Base-by-base conservation (phyloP, 495 filamentous ascomycete species). In the Neurospora tetrasperma region DNA sequence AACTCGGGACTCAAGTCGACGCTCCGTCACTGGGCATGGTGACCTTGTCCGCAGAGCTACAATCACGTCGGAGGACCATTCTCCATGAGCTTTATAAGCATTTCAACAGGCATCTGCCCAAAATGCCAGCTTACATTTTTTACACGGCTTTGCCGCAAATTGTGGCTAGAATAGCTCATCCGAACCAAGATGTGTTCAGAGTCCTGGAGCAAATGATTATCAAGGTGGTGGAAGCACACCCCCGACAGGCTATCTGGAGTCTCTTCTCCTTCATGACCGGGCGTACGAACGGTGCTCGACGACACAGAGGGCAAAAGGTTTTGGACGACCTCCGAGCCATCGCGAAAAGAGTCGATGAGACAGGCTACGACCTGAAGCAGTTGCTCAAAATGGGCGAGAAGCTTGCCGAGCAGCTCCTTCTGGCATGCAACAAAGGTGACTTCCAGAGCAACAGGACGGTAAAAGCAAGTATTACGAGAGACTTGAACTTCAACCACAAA, bases 61-160 rank as follows among this genome's bases (percentile, higher is more conserved):
- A 82, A 46, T 72, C 76, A 69, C 82, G 83, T 35, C 80, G 92
- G 62, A 87, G 86, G 74, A 88, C 85, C 42, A 88, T 91, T 48
- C 87, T 98, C 20, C 86, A 88, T n/a, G 83, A 86, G 4, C 86
- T 96, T 69, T 92, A 96, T 79, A 81, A 81, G 39, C 88, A 93
- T 70, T 80, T 98, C 62, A 87, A 86, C 73, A 97, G 94, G 80
- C 91, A 91, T 77, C 80, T 93, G 10, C 83, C 86, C 44, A 88
- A 89, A 42, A 83, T 98, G 73, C 94, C 94, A n/a, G 88, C 94
- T 41, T 97, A 91, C 80, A 86, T 94, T 75, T 93, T 96, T 77
- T 98, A 97, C 80, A 97, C 95, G 1, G 93, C 94, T 14, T 84
- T 99, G 18, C 90, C 95, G 40, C 96, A 99, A 82, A 90, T 98